phyloP scores from a whole-genome alignment of 768 basidiomycete genomes.

The Pholiota molesta region DNA sequence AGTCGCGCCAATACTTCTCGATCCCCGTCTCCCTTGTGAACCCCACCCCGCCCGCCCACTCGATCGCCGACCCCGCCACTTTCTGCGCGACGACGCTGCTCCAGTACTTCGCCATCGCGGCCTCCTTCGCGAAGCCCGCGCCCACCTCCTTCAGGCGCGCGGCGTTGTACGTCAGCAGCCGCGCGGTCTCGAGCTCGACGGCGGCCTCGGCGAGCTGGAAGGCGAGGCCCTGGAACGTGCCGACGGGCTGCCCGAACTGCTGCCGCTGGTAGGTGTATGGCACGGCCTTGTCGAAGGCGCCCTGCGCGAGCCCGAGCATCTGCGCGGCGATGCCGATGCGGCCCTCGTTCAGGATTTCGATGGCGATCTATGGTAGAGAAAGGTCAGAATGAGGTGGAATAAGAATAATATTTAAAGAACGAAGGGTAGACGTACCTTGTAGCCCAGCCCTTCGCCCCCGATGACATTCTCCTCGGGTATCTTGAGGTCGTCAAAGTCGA shows the following conservation, averaged over 20 bases:
- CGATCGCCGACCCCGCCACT: slow-evolving; percentile 88
- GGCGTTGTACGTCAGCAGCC: slow-evolving; percentile 94
- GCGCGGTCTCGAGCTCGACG: slow-evolving; percentile 86
- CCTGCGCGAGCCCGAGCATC: slow-evolving; percentile 98
- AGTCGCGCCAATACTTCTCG: slow-evolving; percentile 96
- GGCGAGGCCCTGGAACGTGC: slow-evolving; percentile 94
- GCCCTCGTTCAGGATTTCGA: slow-evolving; percentile 95
- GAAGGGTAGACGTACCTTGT: slow-evolving; percentile 49
- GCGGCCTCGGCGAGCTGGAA: slow-evolving; percentile 94
- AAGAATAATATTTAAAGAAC: no score
- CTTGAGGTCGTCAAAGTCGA: slow-evolving; percentile 93
- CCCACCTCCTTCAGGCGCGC: slow-evolving; percentile 95
- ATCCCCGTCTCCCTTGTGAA: slow-evolving; percentile 94
- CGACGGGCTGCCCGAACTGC: slow-evolving; percentile 94
- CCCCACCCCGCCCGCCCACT: slow-evolving; percentile 94
- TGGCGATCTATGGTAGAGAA: slow-evolving; percentile 61
- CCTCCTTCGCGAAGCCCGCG: slow-evolving; percentile 83
- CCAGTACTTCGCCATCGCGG: slow-evolving; percentile 98
- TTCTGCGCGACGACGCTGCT: slow-evolving; percentile 87
- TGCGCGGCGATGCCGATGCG: slow-evolving; percentile 98
- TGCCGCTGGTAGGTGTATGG: slow-evolving; percentile 92
- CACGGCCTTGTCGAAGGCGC: slow-evolving; percentile 95
- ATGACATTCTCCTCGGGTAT: slow-evolving; percentile 86
- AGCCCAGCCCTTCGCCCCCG: slow-evolving; percentile 90
- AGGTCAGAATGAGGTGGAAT: no score